phyloP scores from a whole-genome alignment of 768 basidiomycete genomes.

The Chalciporus pseudorubinellus region DNA sequence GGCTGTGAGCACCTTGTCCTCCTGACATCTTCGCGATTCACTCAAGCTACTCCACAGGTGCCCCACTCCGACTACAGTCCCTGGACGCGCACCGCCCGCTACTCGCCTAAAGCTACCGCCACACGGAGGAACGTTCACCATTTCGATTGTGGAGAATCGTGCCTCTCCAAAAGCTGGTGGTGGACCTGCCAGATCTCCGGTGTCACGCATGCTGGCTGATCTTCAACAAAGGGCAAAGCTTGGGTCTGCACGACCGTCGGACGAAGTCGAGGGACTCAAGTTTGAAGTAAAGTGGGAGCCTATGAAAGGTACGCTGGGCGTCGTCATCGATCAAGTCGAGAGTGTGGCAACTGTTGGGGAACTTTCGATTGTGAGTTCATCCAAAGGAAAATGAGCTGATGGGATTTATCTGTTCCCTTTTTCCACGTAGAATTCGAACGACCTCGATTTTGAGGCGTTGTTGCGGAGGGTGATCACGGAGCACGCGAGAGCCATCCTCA shows the following conservation, averaged over 20 bases:
- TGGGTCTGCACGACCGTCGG: conserved; percentile 54
- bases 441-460: conserved; percentile 73
- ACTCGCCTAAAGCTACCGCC: conserved; percentile 47
- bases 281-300: conserved; percentile 82
- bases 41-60: conserved; percentile 33
- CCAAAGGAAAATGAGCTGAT: not conserved
- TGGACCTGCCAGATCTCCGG: conserved; percentile 53
- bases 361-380: conserved; percentile 55
- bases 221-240: conserved; percentile 66
- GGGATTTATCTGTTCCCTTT: not conserved
- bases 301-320: conserved; percentile 62
- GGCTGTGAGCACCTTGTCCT: conserved; percentile 59
- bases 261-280: conserved; percentile 67
- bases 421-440: conserved; percentile 50
- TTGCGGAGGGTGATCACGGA: conserved; percentile 59
- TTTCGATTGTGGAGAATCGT: conserved; percentile 63
- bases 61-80: conserved; percentile 31
- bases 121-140: conserved; percentile 69
- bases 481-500: conserved; percentile 65
- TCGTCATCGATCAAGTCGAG: conserved; percentile 50
- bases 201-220: conserved; percentile 53
- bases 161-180: conserved; percentile 36
- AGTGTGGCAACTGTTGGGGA: conserved; percentile 39
- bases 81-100: conserved; percentile 30
- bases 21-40: not conserved